Base-by-base conservation (phyloP, 2,329 filamentous ascomycete genomes). In the Tolypocladium endophyticum region DNA sequence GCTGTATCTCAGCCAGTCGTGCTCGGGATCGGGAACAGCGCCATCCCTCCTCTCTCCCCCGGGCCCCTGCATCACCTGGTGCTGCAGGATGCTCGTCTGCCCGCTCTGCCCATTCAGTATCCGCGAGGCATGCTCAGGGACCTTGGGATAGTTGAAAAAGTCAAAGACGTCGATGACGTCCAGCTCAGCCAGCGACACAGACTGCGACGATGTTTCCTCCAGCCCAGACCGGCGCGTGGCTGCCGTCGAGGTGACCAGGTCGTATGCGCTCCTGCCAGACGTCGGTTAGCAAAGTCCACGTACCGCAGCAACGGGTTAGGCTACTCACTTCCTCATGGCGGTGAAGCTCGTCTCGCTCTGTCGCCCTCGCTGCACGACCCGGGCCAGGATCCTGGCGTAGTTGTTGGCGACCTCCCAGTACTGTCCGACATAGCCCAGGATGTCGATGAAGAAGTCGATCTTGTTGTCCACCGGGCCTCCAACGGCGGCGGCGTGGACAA, bases 151-250 rank as follows among this genome's bases (percentile, higher is more conserved):
- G 30, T 77, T 76, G 65, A 78, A 78, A 60, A 78, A 78, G 62
- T 77, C 76, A 53, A 78, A 78, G 3, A 78, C 69, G 33, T 78
- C 75, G 25, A 78, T 75, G 53, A 72, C 74, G 60, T 78, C 76
- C 2, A 78, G 67, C 59, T 78, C 76, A 61, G 67, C 71, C 5
- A 74, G 67, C 0, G 75, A 73, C 4, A 73, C 72, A 2, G 69
- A 64, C 50, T 75, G 74, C 0, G 74, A 73, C 20, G 73, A 73
- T 5, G 72, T 75, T 4, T 69, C 71, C 33, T 77, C 74, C 0
- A 76, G 41, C 3, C 72, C 73, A 0, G 74, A 75, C 12, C 67
- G 71, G 20, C 74, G 69, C 0, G 69, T 70, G 8, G 70, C 67
- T 2, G 69, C 68, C 6, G 74, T 74, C n/a, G 75, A 61, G 0